phyloP scores from a whole-genome alignment of 305 asterid genomes.

The Fraxinus platypoda region DNA sequence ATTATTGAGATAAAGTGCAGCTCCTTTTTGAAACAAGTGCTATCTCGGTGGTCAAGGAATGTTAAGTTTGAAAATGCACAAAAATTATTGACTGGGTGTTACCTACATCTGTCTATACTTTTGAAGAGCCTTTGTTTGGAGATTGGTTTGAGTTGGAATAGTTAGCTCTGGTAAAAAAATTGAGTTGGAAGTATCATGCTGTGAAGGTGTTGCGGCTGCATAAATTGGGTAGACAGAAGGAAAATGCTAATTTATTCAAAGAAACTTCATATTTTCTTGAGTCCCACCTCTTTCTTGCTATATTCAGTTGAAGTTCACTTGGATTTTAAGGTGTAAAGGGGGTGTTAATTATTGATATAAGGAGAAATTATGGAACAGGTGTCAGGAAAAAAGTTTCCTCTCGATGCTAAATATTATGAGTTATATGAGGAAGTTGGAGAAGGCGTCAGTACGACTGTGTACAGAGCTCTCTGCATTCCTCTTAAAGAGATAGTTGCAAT shows the following conservation, averaged over 20 bases:
- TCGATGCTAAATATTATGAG: slow-evolving; percentile 65
- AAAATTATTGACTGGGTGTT: slow-evolving; percentile 6
- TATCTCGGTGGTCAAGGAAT: not conserved
- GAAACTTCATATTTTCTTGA: slow-evolving; percentile 20
- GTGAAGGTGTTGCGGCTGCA: slow-evolving; percentile 24
- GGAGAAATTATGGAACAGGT: slow-evolving; percentile 50
- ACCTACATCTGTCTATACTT: slow-evolving; percentile 16
- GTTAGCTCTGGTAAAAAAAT: slow-evolving; percentile 10
- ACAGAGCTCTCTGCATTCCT: slow-evolving; percentile 79
- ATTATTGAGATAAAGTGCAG: slow-evolving; percentile 13
- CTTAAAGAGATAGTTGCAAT: slow-evolving; percentile 79
- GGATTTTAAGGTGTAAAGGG: slow-evolving; percentile 25
- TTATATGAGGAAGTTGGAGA: slow-evolving; percentile 93
- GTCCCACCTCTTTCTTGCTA: slow-evolving; percentile 15
- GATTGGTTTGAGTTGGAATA: slow-evolving; percentile 15
- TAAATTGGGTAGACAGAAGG: slow-evolving; percentile 22
- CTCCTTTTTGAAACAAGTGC: not conserved
- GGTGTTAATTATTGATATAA: slow-evolving; percentile 24
- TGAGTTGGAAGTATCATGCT: slow-evolving; percentile 11
- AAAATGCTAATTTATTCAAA: slow-evolving; percentile 35
- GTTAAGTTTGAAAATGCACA: slow-evolving; percentile 15
- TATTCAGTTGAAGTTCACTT: slow-evolving; percentile 23
- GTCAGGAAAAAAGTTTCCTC: slow-evolving; percentile 66
- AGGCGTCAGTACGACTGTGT: slow-evolving; percentile 94
- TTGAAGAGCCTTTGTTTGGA: not conserved